Conservation (phyloP, 2,329 filamentous ascomycete species). For the Exophiala sideris region DNA sequence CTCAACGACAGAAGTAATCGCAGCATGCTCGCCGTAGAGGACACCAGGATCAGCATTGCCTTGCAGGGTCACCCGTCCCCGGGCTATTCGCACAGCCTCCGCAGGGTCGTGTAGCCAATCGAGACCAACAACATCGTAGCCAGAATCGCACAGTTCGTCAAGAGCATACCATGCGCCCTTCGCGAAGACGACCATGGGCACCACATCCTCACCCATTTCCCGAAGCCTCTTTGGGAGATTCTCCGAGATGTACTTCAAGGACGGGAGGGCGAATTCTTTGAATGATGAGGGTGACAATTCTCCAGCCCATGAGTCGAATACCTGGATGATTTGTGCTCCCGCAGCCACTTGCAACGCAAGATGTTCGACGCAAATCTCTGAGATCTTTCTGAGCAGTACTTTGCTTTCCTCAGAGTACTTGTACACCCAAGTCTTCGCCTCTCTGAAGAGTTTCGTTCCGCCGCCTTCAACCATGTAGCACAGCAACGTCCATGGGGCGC, state of each 20-base stretch:
- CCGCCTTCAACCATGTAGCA: conserved; percentile 99
- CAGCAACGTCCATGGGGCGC: conserved; percentile 92
- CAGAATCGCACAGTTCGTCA: conserved; percentile 78
- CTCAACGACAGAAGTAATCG: conserved; percentile 78
- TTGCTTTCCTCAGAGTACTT: conserved; percentile 78
- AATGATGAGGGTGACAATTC: conserved; percentile 85
- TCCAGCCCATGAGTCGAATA: conserved; percentile 97
- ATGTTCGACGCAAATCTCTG: conserved; percentile 92
- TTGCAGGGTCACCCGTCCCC: conserved; percentile 77
- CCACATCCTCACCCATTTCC: conserved; percentile 70
- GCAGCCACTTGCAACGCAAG: conserved; percentile 87
- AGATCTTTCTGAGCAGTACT: conserved; percentile 81
- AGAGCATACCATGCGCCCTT: conserved; percentile 97
- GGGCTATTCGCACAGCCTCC: conserved; percentile 75
- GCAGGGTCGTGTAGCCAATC: conserved; percentile 93
- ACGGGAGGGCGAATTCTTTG: conserved; percentile 80
- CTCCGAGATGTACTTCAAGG: conserved; percentile 76
- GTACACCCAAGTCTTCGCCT: conserved; percentile 96
- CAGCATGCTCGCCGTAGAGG: conserved; percentile 76
- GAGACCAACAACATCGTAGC: conserved; percentile 89
- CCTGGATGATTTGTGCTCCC: conserved; percentile 91
- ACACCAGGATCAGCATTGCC: conserved; percentile 95
- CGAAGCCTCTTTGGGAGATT: conserved; percentile 71
- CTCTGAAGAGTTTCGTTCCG: conserved; percentile 88
- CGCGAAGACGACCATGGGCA: conserved; percentile 97